Conservation (phyloP, 148 eudicot genomes). For the Vaccinium vitisidaea region DNA sequence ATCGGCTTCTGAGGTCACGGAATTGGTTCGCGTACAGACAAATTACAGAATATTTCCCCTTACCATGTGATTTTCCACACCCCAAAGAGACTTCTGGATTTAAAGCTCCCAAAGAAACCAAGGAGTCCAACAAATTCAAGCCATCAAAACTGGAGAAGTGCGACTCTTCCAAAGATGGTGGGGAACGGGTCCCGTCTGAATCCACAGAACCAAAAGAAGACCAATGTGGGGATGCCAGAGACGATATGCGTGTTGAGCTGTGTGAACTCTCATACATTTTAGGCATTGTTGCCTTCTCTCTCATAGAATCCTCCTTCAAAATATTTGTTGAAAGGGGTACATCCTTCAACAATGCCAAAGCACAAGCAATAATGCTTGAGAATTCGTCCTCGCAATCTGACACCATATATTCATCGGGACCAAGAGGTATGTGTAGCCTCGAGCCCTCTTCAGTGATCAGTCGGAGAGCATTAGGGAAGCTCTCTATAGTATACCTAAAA, state of each 20-base stretch:
- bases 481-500: conserved; percentile 32
- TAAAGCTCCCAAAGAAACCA: conserved; percentile 42
- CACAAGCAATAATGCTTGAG: conserved; percentile 87
- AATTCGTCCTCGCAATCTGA: conserved; percentile 84
- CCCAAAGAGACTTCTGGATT: conserved; percentile 76
- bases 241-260: conserved; percentile 42
- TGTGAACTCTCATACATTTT: conserved; percentile 30
- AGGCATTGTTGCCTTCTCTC: conserved; percentile 22
- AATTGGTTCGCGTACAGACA: conserved; percentile 69
- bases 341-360: conserved; percentile 58
- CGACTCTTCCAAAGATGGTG: conserved; percentile 43
- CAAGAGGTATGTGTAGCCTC: conserved; percentile 76
- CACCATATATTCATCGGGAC: conserved; percentile 49
- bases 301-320: conserved; percentile 31
- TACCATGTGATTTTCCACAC: conserved; percentile 42
- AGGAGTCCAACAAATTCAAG: conserved; percentile 45
- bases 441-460: conserved; percentile 67
- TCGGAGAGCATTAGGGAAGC: conserved; percentile 41
- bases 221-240: conserved; percentile 50
- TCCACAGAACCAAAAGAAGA: conserved; percentile 42
- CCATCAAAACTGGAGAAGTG: conserved; percentile 62
- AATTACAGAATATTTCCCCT: conserved; percentile 71
- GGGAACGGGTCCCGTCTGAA: conserved; percentile 48
- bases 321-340: conserved; percentile 22
- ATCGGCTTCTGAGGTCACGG: conserved; percentile 57